Evolutionary conservation across 2,329 filamentous ascomycete genomes (phyloP).

Genomic region (Paraphoma chrysanthemicola): DNA sequence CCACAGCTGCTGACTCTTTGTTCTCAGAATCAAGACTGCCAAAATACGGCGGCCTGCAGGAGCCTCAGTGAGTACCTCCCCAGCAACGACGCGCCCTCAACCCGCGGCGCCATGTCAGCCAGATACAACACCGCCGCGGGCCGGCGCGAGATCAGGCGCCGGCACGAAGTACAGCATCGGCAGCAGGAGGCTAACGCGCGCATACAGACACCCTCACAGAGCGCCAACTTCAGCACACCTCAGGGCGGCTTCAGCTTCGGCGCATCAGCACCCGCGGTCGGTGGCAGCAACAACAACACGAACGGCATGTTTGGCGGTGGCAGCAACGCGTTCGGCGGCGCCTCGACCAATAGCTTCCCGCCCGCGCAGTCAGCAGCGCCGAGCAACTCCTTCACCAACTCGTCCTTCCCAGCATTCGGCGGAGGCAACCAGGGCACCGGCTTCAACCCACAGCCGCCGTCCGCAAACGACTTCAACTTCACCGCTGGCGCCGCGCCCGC

Average conservation of each 20-base stretch:
- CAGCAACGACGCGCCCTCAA: conserved; percentile 2
- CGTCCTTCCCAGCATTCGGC: conserved; percentile 43
- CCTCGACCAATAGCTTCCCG: conserved; percentile 41
- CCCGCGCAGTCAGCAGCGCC: conserved; percentile 33
- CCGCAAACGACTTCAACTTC: conserved; percentile 36
- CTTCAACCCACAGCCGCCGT: conserved; percentile 36
- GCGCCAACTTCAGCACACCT: conserved; percentile 25
- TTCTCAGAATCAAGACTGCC: conserved; percentile 32
- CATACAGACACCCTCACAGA: conserved; percentile 28
- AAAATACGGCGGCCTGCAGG: conserved; percentile 33
- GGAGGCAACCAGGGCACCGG: conserved; percentile 19
- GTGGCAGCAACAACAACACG: conserved; percentile 16
- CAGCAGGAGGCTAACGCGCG: conserved; percentile 24
- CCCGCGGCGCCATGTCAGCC: conserved; percentile 6
- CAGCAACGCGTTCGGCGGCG: conserved; percentile 21
- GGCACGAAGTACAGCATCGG: conserved; percentile 6
- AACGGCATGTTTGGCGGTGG: conserved; percentile 18
- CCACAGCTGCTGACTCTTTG: conserved; percentile 21
- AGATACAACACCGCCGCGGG: conserved; percentile 11
- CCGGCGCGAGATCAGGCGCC: conserved; percentile 14
- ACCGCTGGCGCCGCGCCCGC: conserved; percentile 12
- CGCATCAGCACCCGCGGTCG: conserved; percentile 25
- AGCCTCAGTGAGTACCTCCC: conserved; percentile 33
- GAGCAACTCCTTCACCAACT: conserved; percentile 34
- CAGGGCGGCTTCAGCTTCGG: conserved; percentile 32